phyloP scores from a whole-genome alignment of 2,329 filamentous ascomycete genomes.

The Raffaelea ambrosiae region DNA sequence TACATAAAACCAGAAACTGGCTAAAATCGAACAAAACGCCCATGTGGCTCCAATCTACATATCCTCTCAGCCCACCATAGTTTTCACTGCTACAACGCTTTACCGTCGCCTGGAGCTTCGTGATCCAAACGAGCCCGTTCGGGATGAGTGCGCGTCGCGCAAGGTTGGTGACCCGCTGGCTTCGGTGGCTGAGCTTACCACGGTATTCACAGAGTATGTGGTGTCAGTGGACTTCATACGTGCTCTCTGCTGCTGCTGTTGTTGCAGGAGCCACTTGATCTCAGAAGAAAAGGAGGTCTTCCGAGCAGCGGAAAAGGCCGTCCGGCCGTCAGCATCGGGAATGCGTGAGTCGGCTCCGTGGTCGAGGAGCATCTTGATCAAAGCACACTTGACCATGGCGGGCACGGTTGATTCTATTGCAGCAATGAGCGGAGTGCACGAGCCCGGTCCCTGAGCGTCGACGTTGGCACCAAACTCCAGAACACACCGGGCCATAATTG shows the following conservation, averaged over 20 bases:
- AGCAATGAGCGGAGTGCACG: constrained; percentile 1
- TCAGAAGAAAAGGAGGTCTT: neutral
- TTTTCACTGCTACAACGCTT: neutral
- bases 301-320: neutral
- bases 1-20: too few species aligned
- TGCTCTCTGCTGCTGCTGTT: neutral
- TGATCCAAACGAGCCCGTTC: neutral
- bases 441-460: constrained; percentile 2
- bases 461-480: neutral
- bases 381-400: neutral
- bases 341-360: constrained; percentile 1
- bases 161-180: neutral
- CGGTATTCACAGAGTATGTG: neutral
- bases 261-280: neutral
- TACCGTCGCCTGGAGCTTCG: neutral
- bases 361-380: neutral
- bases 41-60: too few species aligned
- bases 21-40: too few species aligned
- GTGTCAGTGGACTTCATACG: neutral
- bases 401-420: neutral
- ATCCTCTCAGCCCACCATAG: too few species aligned
- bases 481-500: neutral
- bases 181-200: neutral
- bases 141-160: neutral
- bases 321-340: constrained; percentile 2